Percentiles rank a stretch among this genome's conserved stretches.
These are phyloP conservation scores for Aureobasidium pullulans DNA, from an alignment of 2,329 filamentous ascomycete genomes.

Conservation along the genomic window DNA sequence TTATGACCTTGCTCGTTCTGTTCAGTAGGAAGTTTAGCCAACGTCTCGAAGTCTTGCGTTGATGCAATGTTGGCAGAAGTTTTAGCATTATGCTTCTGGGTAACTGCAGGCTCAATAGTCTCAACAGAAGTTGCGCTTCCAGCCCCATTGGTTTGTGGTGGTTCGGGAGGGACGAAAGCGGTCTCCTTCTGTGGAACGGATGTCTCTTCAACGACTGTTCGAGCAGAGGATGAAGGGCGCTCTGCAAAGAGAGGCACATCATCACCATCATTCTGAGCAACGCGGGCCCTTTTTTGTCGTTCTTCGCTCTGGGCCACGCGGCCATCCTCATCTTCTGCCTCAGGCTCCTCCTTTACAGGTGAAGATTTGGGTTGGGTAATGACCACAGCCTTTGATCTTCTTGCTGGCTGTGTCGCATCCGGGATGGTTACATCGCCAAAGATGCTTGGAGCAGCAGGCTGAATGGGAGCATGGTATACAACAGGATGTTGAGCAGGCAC, in stretches of 20 bases:
- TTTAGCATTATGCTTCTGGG: background rate
- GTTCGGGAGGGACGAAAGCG: background rate
- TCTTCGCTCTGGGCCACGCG: conserved; percentile 57
- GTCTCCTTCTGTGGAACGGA: background rate
- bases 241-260: conserved; percentile 67
- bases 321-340: conserved; percentile 52
- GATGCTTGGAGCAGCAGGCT: conserved; percentile 24
- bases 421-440: conserved; percentile 48
- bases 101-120: background rate
- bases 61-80: background rate
- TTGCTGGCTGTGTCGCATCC: conserved; percentile 59
- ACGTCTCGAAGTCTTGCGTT: background rate
- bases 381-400: conserved; percentile 75
- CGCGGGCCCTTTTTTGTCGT: conserved; percentile 67
- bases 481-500: conserved; percentile 19
- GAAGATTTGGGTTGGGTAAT: conserved; percentile 50
- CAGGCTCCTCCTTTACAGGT: conserved; percentile 22
- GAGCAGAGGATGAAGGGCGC: conserved; percentile 21
- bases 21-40: background rate
- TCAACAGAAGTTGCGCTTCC: background rate
- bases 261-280: conserved; percentile 58
- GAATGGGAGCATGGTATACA: conserved; percentile 30
- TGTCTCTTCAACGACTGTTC: background rate
- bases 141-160: background rate
- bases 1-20: conserved; percentile 8